Evolutionary conservation across 129 eudicot genomes (phyloP), one percentile per base, ranked within the genome.

Genomic region (Centaurea solstitialis): DNA sequence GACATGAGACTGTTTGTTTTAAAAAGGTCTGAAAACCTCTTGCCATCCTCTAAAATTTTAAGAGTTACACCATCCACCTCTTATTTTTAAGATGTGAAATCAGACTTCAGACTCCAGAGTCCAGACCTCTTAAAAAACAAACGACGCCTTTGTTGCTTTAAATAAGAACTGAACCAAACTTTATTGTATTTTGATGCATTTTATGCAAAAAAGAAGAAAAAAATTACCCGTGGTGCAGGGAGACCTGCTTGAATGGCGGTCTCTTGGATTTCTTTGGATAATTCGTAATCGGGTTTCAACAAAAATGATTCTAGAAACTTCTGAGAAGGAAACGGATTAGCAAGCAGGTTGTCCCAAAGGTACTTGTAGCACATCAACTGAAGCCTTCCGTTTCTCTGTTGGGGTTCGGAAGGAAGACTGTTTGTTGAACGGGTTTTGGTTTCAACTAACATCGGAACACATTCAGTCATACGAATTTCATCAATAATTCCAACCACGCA

Each of bases 301-400:
- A 93, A 86, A 66, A 93, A 93, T 69, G 76, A 90, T 20, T 89
- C 79, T 22, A 89, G 77, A 75, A 93, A 93, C 57, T 85, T 77
- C 76, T 72, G 45, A 20, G 86, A 65, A 22, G 94, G 97, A 79
- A 93, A 91, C 8, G 77, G 80, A 15, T 87, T 85, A 72, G 88
- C 30, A 38, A 93, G 85, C 68, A 94, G 74, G 53, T 72, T 80
- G 85, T 94, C 97, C 93, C 97, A 90, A 41, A 94, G 80, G 80
- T 85, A 85, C 87, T 91, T 94, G 82, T 94, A 94, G 87, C 97
- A 94, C 98, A 94, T 94, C 41, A 91, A 73, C 68, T 94, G 98
- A 82, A 91, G 93, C 92, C 93, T 90, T 85, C 89, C 98, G 22
- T 94, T 94, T 87, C 98, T 90, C 40, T 72, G 80, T 64, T 94